A percentile compares a stretch with the other conserved stretches of the same genome.
These are phyloP conservation scores for Torrubiella hemipterigena DNA, from an alignment of 2,329 filamentous ascomycete genomes.

Conservation along the genomic window DNA sequence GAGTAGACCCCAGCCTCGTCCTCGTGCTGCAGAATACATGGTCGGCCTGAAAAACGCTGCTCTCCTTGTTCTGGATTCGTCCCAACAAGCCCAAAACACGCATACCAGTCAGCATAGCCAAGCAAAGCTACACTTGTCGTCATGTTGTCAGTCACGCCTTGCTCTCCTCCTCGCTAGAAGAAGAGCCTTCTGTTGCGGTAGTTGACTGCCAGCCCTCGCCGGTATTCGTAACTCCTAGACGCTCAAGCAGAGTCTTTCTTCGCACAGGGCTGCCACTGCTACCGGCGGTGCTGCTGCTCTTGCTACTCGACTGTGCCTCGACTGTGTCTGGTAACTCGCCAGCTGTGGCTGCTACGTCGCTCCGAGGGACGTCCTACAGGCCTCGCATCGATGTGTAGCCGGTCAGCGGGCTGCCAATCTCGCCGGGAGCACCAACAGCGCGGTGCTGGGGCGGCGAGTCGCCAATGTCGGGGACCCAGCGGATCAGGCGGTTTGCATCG, in stretches of 20 bases:
- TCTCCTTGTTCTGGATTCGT: too few species aligned
- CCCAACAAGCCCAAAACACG: too few species aligned
- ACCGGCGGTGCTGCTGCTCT: background rate
- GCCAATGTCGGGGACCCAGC: constrained; percentile 42
- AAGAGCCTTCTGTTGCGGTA: background rate
- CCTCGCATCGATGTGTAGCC: constrained; percentile 26
- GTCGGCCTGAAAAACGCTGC: too few species aligned
- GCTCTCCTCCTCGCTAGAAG: too few species aligned
- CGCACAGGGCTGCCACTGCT: constrained; percentile 6
- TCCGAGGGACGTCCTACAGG: constrained; percentile 16
- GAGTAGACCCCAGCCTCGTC: too few species aligned
- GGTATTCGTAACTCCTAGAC: constrained; percentile 1
- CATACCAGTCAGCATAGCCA: too few species aligned
- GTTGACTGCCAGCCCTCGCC: background rate
- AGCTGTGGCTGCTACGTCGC: constrained; percentile 2
- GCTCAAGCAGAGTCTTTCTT: constrained; percentile 9
- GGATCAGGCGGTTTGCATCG: constrained; percentile 28
- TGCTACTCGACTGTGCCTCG: background rate
- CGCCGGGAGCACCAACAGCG: constrained; percentile 46
- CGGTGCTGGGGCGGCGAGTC: constrained; percentile 28
- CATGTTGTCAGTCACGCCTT: background rate
- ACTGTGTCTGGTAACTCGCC: background rate
- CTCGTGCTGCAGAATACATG: too few species aligned
- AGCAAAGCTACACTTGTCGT: too few species aligned
- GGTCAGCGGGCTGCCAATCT: constrained; percentile 57